Evolutionary conservation across 129 eudicot genomes (phyloP).

Genomic region (Escallonia herrerae): DNA sequence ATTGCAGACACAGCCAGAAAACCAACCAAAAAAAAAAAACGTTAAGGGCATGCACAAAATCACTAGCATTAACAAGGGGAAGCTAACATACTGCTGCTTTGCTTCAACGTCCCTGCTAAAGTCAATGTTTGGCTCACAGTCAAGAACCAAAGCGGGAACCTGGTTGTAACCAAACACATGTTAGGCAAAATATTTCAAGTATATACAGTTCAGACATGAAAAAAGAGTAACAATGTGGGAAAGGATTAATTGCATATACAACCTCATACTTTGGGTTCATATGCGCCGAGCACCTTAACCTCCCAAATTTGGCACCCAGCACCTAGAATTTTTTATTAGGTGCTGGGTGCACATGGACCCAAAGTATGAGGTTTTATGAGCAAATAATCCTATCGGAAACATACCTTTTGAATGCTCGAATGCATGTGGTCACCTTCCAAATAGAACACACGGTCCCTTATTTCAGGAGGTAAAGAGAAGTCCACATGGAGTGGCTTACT

Average conservation of each 20-base stretch:
- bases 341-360: background rate
- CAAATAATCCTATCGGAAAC: background rate
- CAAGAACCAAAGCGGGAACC: constrained; percentile 94
- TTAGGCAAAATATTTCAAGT: background rate
- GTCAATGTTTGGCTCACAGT: constrained; percentile 88
- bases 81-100: constrained; percentile 64
- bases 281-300: too few species aligned
- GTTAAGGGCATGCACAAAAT: too few species aligned
- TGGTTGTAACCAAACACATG: constrained; percentile 14
- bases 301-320: too few species aligned
- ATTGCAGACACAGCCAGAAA: too few species aligned
- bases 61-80: constrained; percentile 3
- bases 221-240: too few species aligned
- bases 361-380: background rate
- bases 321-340: background rate
- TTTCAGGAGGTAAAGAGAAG: constrained; percentile 53
- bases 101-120: constrained; percentile 83
- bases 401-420: constrained; percentile 81
- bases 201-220: too few species aligned
- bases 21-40: too few species aligned
- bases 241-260: too few species aligned
- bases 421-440: constrained; percentile 94
- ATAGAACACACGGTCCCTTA: constrained; percentile 74
- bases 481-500: constrained; percentile 50
- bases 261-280: too few species aligned